phyloP scores from a whole-genome alignment of 2,329 filamentous ascomycete genomes.

The Rosellinia necatrix region DNA sequence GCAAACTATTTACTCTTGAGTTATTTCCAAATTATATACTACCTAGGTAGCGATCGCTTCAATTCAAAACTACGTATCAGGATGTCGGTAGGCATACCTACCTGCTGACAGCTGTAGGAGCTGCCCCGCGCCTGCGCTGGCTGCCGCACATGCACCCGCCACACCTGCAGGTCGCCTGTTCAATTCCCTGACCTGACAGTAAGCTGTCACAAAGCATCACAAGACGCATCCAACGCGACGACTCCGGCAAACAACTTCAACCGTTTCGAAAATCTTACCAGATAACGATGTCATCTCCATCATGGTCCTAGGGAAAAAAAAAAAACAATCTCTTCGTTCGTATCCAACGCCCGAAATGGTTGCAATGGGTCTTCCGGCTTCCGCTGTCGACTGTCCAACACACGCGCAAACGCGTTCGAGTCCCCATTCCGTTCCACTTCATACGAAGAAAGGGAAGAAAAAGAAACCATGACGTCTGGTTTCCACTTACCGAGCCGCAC shows the following conservation, averaged over 20 bases:
- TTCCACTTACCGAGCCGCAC: conserved; percentile 2
- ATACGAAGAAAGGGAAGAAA: conserved; percentile 3
- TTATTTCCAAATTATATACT: no score
- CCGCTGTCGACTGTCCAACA: conserved; percentile 3
- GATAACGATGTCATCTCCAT: conserved; percentile 4
- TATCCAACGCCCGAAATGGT: conserved; percentile 4
- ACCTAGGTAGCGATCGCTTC: no score
- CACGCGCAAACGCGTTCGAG: neutral
- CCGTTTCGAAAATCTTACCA: conserved; percentile 3
- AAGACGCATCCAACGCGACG: conserved; percentile 1
- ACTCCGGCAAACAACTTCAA: conserved; percentile 4
- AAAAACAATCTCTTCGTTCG: conserved; percentile 6
- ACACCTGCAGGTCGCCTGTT: no score
- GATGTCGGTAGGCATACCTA: no score
- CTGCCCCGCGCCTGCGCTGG: no score
- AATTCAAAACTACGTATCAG: no score
- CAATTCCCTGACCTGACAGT: no score
- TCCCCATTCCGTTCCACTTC: conserved; percentile 2
- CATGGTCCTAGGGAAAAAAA: conserved; percentile 1
- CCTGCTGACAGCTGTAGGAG: no score
- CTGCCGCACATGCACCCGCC: no score
- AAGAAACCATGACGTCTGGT: conserved; percentile 3
- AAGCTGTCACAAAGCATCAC: no score
- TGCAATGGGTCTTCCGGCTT: conserved; percentile 2
- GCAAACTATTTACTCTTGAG: no score